Conservation (phyloP, 2,329 filamentous ascomycete species). For the Colletotrichum magnum region DNA sequence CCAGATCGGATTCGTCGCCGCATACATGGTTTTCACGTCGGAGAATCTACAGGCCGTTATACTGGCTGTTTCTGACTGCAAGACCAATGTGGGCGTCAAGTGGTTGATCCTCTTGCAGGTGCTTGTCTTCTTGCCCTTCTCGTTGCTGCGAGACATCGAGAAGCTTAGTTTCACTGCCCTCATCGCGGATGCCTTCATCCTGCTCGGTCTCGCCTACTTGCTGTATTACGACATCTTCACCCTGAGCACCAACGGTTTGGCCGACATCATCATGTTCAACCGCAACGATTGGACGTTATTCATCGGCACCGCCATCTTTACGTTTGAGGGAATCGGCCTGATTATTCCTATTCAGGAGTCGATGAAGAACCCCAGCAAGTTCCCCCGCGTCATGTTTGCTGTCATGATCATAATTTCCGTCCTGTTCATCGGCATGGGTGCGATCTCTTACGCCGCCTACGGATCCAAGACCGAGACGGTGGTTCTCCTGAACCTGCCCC, state of each 20-base stretch:
- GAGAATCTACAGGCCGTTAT: slow-evolving; percentile 97
- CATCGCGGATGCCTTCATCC: slow-evolving; percentile 93
- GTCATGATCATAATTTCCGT: slow-evolving; percentile 97
- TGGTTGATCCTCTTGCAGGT: slow-evolving; percentile 95
- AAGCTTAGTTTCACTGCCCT: slow-evolving; percentile 97
- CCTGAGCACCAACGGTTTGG: slow-evolving; percentile 80
- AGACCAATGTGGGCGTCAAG: slow-evolving; percentile 86
- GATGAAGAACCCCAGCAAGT: slow-evolving; percentile 90
- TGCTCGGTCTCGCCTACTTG: slow-evolving; percentile 91
- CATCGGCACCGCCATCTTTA: slow-evolving; percentile 96
- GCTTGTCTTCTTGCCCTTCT: slow-evolving; percentile 94
- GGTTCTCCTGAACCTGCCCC: slow-evolving; percentile 94
- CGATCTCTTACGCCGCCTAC: slow-evolving; percentile 95
- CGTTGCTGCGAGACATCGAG: slow-evolving; percentile 94
- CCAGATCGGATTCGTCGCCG: slow-evolving; percentile 94
- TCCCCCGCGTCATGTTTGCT: slow-evolving; percentile 86
- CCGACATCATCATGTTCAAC: slow-evolving; percentile 94
- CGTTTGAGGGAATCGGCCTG: slow-evolving; percentile 83
- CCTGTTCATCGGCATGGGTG: slow-evolving; percentile 91
- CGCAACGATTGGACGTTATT: slow-evolving; percentile 94
- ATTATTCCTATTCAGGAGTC: slow-evolving; percentile 83
- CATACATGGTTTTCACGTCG: slow-evolving; percentile 97
- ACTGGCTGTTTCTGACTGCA: slow-evolving; percentile 89
- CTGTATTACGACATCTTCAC: slow-evolving; percentile 96
- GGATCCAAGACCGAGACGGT: slow-evolving; percentile 97